Evolutionary conservation across 2,329 filamentous ascomycete genomes (phyloP).

Genomic region (Cladosporium sp.): DNA sequence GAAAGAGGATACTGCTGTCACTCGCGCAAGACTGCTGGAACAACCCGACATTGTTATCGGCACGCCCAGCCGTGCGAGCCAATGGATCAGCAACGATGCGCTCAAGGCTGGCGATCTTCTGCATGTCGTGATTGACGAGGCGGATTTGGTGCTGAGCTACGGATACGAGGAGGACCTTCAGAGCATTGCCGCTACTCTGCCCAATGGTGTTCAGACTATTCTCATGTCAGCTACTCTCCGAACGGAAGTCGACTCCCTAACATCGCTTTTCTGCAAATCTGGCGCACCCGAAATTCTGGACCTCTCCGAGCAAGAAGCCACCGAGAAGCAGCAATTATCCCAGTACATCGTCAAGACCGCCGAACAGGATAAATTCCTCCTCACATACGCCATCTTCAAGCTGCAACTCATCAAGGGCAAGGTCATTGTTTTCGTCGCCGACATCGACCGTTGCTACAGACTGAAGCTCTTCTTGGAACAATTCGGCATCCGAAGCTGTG

Average conservation of each 20-base stretch:
- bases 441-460: conserved; percentile 86
- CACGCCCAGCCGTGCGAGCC: conserved; percentile 80
- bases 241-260: conserved; percentile 80
- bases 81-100: conserved; percentile 71
- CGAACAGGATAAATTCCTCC: conserved; percentile 96
- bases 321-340: conserved; percentile 62
- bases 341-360: conserved; percentile 90
- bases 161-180: conserved; percentile 90
- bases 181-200: conserved; percentile 72
- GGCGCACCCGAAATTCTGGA: conserved; percentile 69
- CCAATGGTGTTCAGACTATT: conserved; percentile 83
- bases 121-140: conserved; percentile 88
- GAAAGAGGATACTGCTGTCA: conserved; percentile 85
- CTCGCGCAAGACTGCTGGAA: conserved; percentile 80
- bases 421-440: conserved; percentile 78
- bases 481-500: conserved; percentile 90
- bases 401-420: conserved; percentile 92
- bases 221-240: conserved; percentile 93
- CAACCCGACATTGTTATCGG: conserved; percentile 86
- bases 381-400: conserved; percentile 94
- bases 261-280: conserved; percentile 79
- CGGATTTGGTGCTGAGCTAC: conserved; percentile 89
- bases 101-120: conserved; percentile 70
- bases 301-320: conserved; percentile 71
- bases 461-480: conserved; percentile 95